Percentiles rank a stretch among this genome's conserved stretches.
phyloP scores from a whole-genome alignment of 1,139 yeast species.

The Blastobotrys serpentis region DNA sequence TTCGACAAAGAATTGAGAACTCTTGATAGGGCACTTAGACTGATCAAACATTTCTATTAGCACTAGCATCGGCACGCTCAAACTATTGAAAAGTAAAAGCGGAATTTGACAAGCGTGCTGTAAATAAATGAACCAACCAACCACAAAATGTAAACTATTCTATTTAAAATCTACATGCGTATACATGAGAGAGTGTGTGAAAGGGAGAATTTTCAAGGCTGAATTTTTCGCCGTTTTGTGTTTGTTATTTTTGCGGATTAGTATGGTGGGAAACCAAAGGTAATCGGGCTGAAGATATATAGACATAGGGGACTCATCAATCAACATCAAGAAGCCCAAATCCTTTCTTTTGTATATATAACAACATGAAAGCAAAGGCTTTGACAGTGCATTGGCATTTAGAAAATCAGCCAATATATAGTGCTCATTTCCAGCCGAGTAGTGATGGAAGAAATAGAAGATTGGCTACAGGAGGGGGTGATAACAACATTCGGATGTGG shows the following conservation, averaged over 20 bases:
- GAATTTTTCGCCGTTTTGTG: too few species aligned
- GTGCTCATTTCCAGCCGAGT: slow-evolving; percentile 72
- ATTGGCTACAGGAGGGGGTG: slow-evolving; percentile 92
- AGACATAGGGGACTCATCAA: not conserved
- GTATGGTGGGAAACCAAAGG: not conserved
- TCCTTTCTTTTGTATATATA: not conserved
- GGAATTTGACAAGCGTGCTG: too few species aligned
- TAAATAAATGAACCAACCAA: too few species aligned
- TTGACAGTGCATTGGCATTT: slow-evolving; percentile 80
- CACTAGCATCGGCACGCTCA: too few species aligned
- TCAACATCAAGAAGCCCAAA: not conserved
- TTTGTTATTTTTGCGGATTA: not conserved
- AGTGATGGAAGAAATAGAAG: slow-evolving; percentile 38
- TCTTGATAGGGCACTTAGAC: too few species aligned
- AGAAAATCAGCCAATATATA: slow-evolving; percentile 77
- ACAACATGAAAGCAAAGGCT: slow-evolving; percentile 62
- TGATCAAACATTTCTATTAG: too few species aligned
- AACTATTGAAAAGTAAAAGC: too few species aligned
- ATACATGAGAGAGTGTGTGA: too few species aligned
- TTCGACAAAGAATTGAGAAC: too few species aligned
- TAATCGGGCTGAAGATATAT: not conserved
- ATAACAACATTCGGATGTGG: slow-evolving; percentile 79
- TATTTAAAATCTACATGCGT: too few species aligned
- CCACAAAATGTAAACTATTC: too few species aligned
- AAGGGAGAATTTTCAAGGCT: too few species aligned